phyloP scores from a whole-genome alignment of 202 grass and related monocot genomes.

The Schoenoplectus tabernaemontani region DNA sequence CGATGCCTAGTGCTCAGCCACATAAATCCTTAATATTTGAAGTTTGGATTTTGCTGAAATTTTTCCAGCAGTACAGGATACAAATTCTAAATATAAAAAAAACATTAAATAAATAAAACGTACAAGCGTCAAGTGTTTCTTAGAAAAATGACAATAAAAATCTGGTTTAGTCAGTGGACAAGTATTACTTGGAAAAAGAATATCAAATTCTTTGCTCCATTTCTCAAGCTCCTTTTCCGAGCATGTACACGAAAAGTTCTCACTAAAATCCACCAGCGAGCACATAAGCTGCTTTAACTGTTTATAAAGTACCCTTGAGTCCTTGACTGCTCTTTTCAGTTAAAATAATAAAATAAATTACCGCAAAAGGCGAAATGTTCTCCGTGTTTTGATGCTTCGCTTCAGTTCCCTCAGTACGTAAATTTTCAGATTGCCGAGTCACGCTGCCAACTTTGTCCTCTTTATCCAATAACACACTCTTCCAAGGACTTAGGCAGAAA shows the following conservation, averaged over 20 bases:
- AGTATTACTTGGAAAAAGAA: too few species aligned
- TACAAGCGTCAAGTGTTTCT: too few species aligned
- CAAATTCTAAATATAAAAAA: too few species aligned
- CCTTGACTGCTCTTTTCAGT: constrained; percentile 5
- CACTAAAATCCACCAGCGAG: too few species aligned
- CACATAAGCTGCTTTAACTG: neutral
- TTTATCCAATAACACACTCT: neutral
- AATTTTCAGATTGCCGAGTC: neutral
- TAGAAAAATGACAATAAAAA: too few species aligned
- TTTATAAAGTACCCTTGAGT: neutral
- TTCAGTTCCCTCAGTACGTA: neutral
- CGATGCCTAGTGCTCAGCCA: too few species aligned
- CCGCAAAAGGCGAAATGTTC: constrained; percentile 2
- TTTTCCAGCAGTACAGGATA: too few species aligned
- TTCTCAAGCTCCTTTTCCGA: neutral
- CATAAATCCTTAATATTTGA: too few species aligned
- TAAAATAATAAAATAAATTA: constrained; percentile 12
- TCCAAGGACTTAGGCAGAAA: neutral
- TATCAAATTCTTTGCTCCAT: neutral
- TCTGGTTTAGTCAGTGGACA: too few species aligned
- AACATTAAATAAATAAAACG: too few species aligned
- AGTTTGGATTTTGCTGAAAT: too few species aligned
- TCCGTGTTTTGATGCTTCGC: neutral
- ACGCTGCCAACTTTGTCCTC: neutral
- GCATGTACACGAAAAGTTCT: too few species aligned